A percentile compares a stretch with the other conserved stretches of the same genome.
Evolutionary conservation across 1,284 basidiomycete species (phyloP).

Genomic region (Irpex lacteus): DNA sequence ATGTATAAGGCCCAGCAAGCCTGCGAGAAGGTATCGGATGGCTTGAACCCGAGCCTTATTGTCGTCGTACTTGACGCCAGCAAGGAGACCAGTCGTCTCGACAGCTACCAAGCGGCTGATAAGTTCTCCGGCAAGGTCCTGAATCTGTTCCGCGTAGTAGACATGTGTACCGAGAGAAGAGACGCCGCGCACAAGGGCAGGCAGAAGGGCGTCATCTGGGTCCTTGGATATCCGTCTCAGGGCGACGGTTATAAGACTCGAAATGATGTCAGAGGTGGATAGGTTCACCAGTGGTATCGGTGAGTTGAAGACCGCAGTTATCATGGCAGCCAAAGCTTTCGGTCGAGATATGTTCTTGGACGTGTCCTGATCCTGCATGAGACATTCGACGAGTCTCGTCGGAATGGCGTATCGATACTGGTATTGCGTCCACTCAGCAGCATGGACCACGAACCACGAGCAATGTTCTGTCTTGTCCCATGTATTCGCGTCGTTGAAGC

Average conservation of each 20-base stretch:
- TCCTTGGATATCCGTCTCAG: constrained; percentile 69
- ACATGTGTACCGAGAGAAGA: constrained; percentile 85
- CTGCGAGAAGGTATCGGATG: constrained; percentile 72
- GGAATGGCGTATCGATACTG: constrained; percentile 93
- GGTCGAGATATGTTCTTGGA: constrained; percentile 55
- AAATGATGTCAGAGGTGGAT: constrained; percentile 87
- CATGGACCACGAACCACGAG: constrained; percentile 78
- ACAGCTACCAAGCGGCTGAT: constrained; percentile 73
- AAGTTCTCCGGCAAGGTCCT: constrained; percentile 87
- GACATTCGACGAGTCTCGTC: constrained; percentile 79
- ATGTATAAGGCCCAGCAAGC: constrained; percentile 69
- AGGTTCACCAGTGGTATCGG: constrained; percentile 85
- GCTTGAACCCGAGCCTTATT: constrained; percentile 60
- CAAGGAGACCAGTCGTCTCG: constrained; percentile 60
- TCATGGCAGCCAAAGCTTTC: constrained; percentile 75
- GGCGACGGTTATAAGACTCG: constrained; percentile 73
- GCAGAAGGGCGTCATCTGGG: constrained; percentile 66
- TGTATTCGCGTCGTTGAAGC: constrained; percentile 57
- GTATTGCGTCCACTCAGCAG: constrained; percentile 84
- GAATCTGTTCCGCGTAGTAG: constrained; percentile 96
- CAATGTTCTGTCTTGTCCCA: constrained; percentile 80
- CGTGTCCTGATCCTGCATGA: constrained; percentile 69
- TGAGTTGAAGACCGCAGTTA: constrained; percentile 82
- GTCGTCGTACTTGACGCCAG: constrained; percentile 37
- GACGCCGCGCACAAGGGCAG: constrained; percentile 76